Base-by-base conservation (phyloP, 2,329 filamentous ascomycete species). In the Penicillium sclerotiorum region DNA sequence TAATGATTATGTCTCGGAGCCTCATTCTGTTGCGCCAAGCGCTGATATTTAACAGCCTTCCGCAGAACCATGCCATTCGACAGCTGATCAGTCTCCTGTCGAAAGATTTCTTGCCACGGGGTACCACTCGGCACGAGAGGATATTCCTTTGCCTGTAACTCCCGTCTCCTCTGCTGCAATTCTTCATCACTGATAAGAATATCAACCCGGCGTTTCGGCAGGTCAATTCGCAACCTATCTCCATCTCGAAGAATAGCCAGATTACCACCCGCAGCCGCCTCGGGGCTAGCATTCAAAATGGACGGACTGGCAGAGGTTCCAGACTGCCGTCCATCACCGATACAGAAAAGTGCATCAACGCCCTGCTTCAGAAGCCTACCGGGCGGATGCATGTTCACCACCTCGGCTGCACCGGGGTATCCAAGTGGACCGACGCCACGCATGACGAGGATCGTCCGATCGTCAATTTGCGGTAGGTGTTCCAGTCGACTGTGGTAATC, bases 201-300 rank as follows among this genome's bases (percentile, higher is more conserved):
- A 45, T 81, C 73, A 2, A 81, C 78, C 2, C 72, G 69, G 7
- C 79, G 69, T 57, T 75, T 74, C 47, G 62, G 73, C 47, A 82
- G 62, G 54, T 82, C 79, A 5, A 82, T 76, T 4, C 80, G 67
- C 17, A 82, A 56, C 39, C 63, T 62, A 57, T 82, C 80, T 2
- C 79, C 78, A 57, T 81, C 75, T 12, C 62, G 63, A 17, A 82
- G 61, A 17, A 82, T 68, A 4, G 76, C 78, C 17, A 82, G 67
- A 45, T 81, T 81, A 1, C 80, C 79, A 7, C 78, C 79, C 8
- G 76, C 77, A 1, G 79, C 78, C 11, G 80, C 79, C 61, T 82
- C 80, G 7, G 80, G 79, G 37, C 74, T 79, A 1, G 78, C 79
- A 52, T 82, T 81, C n/a, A 82, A 64, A 43, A 82, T 81, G 0